phyloP scores from a whole-genome alignment of 2,329 filamentous ascomycete species.

The Blastomyces percursus region DNA sequence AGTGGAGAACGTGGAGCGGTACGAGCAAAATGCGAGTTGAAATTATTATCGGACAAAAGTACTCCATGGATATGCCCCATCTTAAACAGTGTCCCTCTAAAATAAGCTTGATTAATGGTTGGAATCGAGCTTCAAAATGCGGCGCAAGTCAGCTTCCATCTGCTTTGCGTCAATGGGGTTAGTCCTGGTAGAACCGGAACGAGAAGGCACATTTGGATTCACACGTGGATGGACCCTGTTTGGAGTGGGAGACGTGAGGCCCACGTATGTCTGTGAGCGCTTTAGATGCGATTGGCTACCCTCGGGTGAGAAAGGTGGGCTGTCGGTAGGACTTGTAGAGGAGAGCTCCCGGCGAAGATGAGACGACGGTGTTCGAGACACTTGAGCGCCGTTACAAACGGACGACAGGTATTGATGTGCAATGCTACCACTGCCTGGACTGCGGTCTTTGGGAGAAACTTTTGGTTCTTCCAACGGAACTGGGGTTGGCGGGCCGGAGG shows the following conservation, averaged over 20 bases:
- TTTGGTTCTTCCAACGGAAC: slow-evolving; percentile 12
- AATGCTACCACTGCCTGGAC: slow-evolving; percentile 12
- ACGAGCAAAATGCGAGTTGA: background rate
- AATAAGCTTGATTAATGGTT: slow-evolving; percentile 16
- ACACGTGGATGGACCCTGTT: slow-evolving; percentile 6
- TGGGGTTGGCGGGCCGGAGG: slow-evolving; percentile 25
- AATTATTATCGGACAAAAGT: background rate
- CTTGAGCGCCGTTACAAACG: slow-evolving; percentile 16
- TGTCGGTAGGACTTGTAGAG: slow-evolving; percentile 15
- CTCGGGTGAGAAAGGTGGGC: slow-evolving; percentile 8
- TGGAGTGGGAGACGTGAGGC: slow-evolving; percentile 8
- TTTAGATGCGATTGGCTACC: slow-evolving; percentile 17
- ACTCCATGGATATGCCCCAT: background rate
- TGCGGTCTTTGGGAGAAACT: slow-evolving; percentile 10
- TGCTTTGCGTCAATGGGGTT: slow-evolving; percentile 31
- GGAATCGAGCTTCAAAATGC: slow-evolving; percentile 37
- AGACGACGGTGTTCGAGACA: slow-evolving; percentile 22
- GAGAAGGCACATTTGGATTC: slow-evolving; percentile 18
- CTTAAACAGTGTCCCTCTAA: background rate
- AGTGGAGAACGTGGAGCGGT: background rate
- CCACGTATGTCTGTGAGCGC: slow-evolving; percentile 2
- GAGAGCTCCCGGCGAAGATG: slow-evolving; percentile 25
- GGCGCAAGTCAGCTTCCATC: slow-evolving; percentile 40
- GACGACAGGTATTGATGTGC: slow-evolving; percentile 19
- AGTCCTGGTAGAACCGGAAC: slow-evolving; percentile 15